Percentiles rank a stretch among this genome's conserved stretches.
Conservation (phyloP, 2,329 filamentous ascomycete genomes). For the Madurella mycetomatis region DNA sequence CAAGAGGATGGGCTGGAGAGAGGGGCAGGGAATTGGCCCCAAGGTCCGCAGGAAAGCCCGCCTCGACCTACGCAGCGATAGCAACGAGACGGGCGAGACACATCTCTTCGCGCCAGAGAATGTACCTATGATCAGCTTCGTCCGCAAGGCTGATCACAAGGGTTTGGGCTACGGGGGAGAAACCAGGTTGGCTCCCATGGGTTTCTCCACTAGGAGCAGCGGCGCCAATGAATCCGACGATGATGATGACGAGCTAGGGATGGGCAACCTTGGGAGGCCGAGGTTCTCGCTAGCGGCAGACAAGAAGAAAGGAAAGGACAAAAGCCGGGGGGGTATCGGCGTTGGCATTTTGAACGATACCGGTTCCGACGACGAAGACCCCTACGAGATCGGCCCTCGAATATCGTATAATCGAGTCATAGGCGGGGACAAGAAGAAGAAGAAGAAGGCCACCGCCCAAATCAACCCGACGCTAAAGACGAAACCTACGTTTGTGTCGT, state of each 20-base stretch:
- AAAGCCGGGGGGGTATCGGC: conserved; percentile 65
- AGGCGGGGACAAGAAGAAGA: conserved; percentile 78
- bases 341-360: conserved; percentile 88
- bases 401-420: conserved; percentile 83
- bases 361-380: conserved; percentile 91
- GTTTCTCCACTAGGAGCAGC: conserved; percentile 24
- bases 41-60: conserved; percentile 73
- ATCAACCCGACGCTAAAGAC: conserved; percentile 61
- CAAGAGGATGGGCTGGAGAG: conserved; percentile 92
- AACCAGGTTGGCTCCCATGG: conserved; percentile 42
- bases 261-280: conserved; percentile 27
- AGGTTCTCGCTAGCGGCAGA: conserved; percentile 19
- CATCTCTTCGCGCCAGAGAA: conserved; percentile 87
- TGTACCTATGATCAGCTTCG: conserved; percentile 61
- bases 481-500: conserved; percentile 69
- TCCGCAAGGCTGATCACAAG: conserved; percentile 62
- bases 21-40: conserved; percentile 87
- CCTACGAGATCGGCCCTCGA: conserved; percentile 84
- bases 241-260: conserved; percentile 33
- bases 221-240: conserved; percentile 38
- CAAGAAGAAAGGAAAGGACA: conserved; percentile 49
- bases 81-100: conserved; percentile 40
- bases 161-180: conserved; percentile 66
- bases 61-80: conserved; percentile 49
- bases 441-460: conserved; percentile 55